Evolutionary conservation across 2,329 filamentous ascomycete species (phyloP), one percentile per base, ranked within the genome.

Genomic region (Trichophaea hybrida): DNA sequence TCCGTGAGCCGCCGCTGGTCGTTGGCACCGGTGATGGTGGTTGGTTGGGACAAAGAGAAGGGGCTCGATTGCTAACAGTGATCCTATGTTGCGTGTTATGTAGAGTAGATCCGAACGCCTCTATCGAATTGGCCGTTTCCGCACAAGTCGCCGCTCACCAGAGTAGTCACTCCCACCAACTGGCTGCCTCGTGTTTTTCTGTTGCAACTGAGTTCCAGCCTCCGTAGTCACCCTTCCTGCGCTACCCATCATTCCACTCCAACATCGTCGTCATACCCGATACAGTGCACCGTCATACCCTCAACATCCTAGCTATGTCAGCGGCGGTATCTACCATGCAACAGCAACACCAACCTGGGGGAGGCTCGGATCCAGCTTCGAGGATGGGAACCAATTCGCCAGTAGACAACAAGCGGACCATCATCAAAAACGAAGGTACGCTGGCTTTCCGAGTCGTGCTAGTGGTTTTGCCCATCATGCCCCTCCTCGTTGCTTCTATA

Each of bases 291-390:
- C 64, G 61, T 65, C 60, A 67, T 61, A 52, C 58, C 51, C 57
- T 59, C 60, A 64, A 64, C 63, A 64, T 63, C 48, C 63, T 57
- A 57, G 67, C 61, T 59, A 68, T 68, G 67, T 68, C 67, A 64
- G 67, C 67, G 63, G 67, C 65, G 59, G 67, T 68, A 64, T 67
- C 63, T 60, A 61, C 67, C 60, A 68, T 65, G 60, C 65, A 66
- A 64, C 64, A 59, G 59, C 65, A 66, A 63, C 58, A 61, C 10
- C 55, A 58, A 8, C 37, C 55, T 49, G 61, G 61, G 32, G 65
- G 65, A 58, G 57, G 58, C 58, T 66, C 65, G 38, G 66, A 66
- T 65, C 54, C 67, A 58, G 65, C 63, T 58, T 66, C 67, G 58
- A 65, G 67, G 43, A 67, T 68, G 64, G 64, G 62, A 13, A 61